These are phyloP conservation scores for Byssothecium circinans DNA, from an alignment of 2,329 filamentous ascomycete species.

Conservation along the genomic window DNA sequence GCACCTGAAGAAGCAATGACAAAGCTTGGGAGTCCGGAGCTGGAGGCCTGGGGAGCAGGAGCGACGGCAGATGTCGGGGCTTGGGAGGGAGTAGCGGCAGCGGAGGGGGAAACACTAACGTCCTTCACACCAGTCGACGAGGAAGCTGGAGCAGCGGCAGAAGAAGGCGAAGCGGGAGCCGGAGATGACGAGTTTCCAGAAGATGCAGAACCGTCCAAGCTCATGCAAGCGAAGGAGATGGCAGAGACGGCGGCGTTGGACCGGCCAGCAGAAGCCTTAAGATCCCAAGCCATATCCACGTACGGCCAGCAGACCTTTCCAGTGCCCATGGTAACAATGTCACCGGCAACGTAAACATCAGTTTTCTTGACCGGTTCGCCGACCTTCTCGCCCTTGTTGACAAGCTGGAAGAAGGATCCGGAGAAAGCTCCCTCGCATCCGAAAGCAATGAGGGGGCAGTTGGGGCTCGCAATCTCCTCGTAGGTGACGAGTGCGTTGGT, in stretches of 20 bases:
- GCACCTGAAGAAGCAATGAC: slow-evolving; percentile 21
- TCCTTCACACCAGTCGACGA: not conserved
- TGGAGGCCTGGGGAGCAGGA: slow-evolving; percentile 4
- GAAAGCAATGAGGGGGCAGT: slow-evolving; percentile 61
- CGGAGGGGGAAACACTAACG: slow-evolving; percentile 2
- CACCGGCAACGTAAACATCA: slow-evolving; percentile 62
- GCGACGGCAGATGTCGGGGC: slow-evolving; percentile 5
- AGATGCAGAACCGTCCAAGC: slow-evolving; percentile 18
- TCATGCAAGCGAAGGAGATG: slow-evolving; percentile 59
- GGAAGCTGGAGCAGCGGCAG: slow-evolving; percentile 2
- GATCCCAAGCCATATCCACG: slow-evolving; percentile 57
- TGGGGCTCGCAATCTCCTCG: slow-evolving; percentile 62
- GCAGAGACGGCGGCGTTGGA: slow-evolving; percentile 39
- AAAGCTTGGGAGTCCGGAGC: slow-evolving; percentile 16
- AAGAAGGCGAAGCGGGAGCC: slow-evolving; percentile 6
- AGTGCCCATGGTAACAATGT: slow-evolving; percentile 63
- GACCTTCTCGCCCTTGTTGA: slow-evolving; percentile 56
- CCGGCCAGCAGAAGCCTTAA: slow-evolving; percentile 45
- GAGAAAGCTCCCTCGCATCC: slow-evolving; percentile 62
- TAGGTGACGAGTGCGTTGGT: slow-evolving; percentile 59
- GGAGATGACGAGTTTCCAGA: slow-evolving; percentile 9
- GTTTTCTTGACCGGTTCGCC: slow-evolving; percentile 54
- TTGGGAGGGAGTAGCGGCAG: slow-evolving; percentile 10
- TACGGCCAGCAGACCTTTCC: slow-evolving; percentile 65
- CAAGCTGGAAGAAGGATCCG: slow-evolving; percentile 62